These are phyloP conservation scores for Dactylellina cionopaga DNA, from an alignment of 2,329 filamentous ascomycete species.

Conservation along the genomic window DNA sequence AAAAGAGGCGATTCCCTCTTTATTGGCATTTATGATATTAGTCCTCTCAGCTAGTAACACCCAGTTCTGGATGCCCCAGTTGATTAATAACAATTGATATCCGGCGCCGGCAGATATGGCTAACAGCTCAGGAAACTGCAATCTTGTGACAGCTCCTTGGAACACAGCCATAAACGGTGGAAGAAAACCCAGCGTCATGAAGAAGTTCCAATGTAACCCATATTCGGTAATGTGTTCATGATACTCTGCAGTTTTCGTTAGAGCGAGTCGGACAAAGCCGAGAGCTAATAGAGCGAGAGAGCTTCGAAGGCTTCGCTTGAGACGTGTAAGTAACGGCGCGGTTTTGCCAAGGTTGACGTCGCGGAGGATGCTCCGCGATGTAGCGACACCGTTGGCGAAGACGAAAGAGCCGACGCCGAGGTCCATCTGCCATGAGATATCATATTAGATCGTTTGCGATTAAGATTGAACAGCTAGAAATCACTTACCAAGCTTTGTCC, in stretches of 20 bases:
- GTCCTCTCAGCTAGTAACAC: conserved; percentile 83
- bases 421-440: conserved; percentile 74
- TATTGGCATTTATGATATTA: conserved; percentile 85
- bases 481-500: conserved; percentile 82
- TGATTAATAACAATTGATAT: conserved; percentile 81
- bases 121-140: conserved; percentile 66
- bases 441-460: not conserved
- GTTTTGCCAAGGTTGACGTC: conserved; percentile 60
- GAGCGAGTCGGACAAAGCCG: conserved; percentile 81
- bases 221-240: conserved; percentile 93
- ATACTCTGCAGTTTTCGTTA: conserved; percentile 93
- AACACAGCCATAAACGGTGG: conserved; percentile 89
- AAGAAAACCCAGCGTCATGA: conserved; percentile 90
- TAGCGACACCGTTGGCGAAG: conserved; percentile 91
- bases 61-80: conserved; percentile 80
- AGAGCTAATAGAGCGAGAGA: conserved; percentile 83
- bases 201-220: conserved; percentile 99
- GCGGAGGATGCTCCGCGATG: conserved; percentile 80
- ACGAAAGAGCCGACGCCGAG: conserved; percentile 97
- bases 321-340: conserved; percentile 65
- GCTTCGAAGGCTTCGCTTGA: conserved; percentile 77
- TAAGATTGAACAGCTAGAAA: not conserved
- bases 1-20: conserved; percentile 96
- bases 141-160: conserved; percentile 75
- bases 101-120: conserved; percentile 62